Conservation (phyloP, 139 green algal species). For the Tetraselmis chui region DNA sequence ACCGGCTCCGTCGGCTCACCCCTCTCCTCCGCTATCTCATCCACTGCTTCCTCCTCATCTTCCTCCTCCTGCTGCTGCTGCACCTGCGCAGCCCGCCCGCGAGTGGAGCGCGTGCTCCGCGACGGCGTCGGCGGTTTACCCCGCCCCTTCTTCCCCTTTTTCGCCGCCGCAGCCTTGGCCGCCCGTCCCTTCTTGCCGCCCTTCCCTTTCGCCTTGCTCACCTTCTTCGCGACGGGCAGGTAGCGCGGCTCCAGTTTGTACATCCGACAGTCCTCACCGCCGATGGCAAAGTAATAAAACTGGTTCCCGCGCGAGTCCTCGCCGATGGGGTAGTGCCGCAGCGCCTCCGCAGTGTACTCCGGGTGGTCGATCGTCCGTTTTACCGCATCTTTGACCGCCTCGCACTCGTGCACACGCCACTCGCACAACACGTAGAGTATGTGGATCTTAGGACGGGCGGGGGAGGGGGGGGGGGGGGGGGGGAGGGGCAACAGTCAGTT, state of each 20-base stretch:
- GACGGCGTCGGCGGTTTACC: no score
- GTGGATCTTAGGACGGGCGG: no score
- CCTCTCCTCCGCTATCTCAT: neutral
- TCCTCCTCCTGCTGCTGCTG: neutral
- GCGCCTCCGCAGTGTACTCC: slow-evolving; percentile 4
- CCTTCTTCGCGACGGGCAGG: neutral
- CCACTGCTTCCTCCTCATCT: neutral
- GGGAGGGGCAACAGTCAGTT: neutral
- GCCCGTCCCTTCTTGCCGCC: neutral
- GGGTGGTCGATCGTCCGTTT: neutral
- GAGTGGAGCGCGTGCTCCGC: neutral
- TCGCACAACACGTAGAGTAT: slow-evolving; percentile 5
- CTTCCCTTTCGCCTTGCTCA: neutral
- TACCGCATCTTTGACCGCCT: neutral
- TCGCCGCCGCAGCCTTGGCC: neutral
- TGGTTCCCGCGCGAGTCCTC: neutral
- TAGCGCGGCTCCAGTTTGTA: neutral
- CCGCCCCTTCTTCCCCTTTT: neutral
- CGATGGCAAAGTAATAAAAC: slow-evolving; percentile 11
- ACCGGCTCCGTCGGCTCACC: neutral
- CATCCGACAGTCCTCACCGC: slow-evolving; percentile 4
- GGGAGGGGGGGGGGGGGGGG: neutral
- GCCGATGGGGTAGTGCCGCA: slow-evolving; percentile 2
- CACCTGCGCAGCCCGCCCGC: no score
- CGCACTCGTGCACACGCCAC: neutral